A percentile compares a stretch with the other conserved stretches of the same genome.
These are phyloP conservation scores for Pseudomassariella vexata DNA, from an alignment of 2,329 filamentous ascomycete species.

Conservation along the genomic window DNA sequence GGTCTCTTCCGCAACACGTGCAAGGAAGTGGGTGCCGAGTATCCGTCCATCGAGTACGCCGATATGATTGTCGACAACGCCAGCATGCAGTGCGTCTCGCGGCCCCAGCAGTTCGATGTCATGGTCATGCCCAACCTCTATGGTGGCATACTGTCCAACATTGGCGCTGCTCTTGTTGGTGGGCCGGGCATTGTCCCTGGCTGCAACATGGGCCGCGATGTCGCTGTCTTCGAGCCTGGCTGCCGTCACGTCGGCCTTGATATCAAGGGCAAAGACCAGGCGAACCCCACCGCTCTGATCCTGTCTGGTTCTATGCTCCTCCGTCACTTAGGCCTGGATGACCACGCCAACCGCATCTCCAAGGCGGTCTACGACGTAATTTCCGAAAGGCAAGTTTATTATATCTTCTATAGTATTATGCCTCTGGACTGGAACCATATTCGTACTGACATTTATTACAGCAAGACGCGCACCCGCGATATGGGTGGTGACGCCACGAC, in stretches of 20 bases:
- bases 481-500: slow-evolving; percentile 91
- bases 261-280: slow-evolving; percentile 99
- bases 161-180: slow-evolving; percentile 93
- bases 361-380: slow-evolving; percentile 76
- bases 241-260: slow-evolving; percentile 99
- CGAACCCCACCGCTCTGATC: slow-evolving; percentile 93
- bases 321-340: slow-evolving; percentile 92
- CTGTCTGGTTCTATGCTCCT: slow-evolving; percentile 96
- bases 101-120: slow-evolving; percentile 97
- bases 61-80: slow-evolving; percentile 99
- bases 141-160: slow-evolving; percentile 98
- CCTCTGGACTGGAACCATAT: background rate
- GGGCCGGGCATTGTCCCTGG: slow-evolving; percentile 95
- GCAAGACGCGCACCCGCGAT: slow-evolving; percentile 83
- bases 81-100: slow-evolving; percentile 96
- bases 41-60: slow-evolving; percentile 90
- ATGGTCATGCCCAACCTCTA: slow-evolving; percentile 99
- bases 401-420: background rate
- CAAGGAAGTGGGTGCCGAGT: slow-evolving; percentile 88
- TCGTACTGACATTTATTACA: slow-evolving; percentile 40
- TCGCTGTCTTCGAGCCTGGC: slow-evolving; percentile 96
- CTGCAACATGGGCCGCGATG: slow-evolving; percentile 98
- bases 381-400: slow-evolving; percentile 72
- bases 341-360: slow-evolving; percentile 97
- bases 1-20: slow-evolving; percentile 98